Evolutionary conservation across 768 basidiomycete species (phyloP).

Genomic region (Harrya chromipes): DNA sequence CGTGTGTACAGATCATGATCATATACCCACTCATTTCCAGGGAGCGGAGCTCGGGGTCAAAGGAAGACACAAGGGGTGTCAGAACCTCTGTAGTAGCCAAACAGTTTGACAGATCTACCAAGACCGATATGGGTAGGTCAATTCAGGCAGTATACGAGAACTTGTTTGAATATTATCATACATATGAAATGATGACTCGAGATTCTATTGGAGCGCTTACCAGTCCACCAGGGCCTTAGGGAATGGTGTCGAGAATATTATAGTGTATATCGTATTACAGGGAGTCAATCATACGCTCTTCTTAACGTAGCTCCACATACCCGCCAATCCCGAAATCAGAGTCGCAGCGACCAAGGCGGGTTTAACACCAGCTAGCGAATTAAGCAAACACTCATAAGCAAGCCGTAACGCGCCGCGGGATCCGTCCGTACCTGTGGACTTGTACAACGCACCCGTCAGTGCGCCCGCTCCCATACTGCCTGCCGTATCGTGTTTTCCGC

Average conservation of each 20-base stretch:
- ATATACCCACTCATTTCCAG: conserved; percentile 40
- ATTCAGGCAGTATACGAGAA: conserved; percentile 31
- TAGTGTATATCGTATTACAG: conserved; percentile 38
- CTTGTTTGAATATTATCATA: conserved; percentile 28
- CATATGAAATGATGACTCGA: conserved; percentile 19
- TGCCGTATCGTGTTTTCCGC: conserved; percentile 88
- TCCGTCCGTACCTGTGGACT: conserved; percentile 79
- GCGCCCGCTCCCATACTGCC: conserved; percentile 94
- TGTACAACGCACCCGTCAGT: conserved; percentile 87
- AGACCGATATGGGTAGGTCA: conserved; percentile 34
- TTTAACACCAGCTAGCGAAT: conserved; percentile 77
- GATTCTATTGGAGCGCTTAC: conserved; percentile 32
- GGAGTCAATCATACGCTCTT: conserved; percentile 66
- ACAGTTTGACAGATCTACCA: conserved; percentile 34
- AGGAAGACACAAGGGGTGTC: conserved; percentile 38
- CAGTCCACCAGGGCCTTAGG: conserved; percentile 1
- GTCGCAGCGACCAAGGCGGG: conserved; percentile 89
- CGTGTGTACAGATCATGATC: conserved; percentile 35
- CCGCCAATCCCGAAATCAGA: conserved; percentile 85
- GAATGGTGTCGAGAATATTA: conserved; percentile 37
- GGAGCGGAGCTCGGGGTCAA: conserved; percentile 40
- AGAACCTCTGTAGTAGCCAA: conserved; percentile 32
- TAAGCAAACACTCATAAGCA: conserved; percentile 34
- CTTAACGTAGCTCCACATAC: conserved; percentile 95
- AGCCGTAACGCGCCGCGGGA: conserved; percentile 33